These are phyloP conservation scores for Ustulina deusta DNA, from an alignment of 2,329 filamentous ascomycete genomes.

Conservation along the genomic window DNA sequence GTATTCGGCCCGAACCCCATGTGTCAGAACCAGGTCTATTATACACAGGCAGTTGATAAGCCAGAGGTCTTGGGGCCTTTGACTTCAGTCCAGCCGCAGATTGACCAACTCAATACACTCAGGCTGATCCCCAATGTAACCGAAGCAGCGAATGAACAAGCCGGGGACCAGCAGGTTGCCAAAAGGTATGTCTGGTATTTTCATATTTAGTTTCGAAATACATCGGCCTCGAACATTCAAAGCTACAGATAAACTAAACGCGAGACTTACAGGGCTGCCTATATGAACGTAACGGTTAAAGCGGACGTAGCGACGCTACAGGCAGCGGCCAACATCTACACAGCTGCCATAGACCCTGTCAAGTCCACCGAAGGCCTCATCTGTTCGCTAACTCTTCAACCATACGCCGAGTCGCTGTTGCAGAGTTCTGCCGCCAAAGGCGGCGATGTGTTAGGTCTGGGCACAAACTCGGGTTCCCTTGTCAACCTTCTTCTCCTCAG, in stretches of 20 bases:
- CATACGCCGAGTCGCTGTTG: constrained; percentile 41
- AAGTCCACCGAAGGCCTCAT: constrained; percentile 36
- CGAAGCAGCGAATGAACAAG: constrained; percentile 31
- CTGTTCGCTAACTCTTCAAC: constrained; percentile 41
- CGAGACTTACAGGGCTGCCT: no score
- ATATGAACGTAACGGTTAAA: constrained; percentile 37
- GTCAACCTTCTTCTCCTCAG: constrained; percentile 28
- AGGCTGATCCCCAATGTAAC: background rate
- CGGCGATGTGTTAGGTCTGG: background rate
- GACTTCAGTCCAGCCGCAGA: constrained; percentile 20
- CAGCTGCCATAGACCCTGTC: constrained; percentile 29
- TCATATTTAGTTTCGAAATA: no score
- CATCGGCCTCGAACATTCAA: no score
- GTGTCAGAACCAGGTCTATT: constrained; percentile 14
- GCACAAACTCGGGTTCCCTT: constrained; percentile 24
- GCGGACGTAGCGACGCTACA: constrained; percentile 25
- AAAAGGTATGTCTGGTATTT: constrained; percentile 1
- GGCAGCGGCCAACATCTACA: constrained; percentile 22
- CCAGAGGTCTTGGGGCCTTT: constrained; percentile 30
- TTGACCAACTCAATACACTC: constrained; percentile 29
- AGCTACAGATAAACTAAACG: no score
- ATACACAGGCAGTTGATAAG: background rate
- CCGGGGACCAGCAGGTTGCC: constrained; percentile 12
- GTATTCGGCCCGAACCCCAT: constrained; percentile 24
- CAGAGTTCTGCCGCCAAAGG: constrained; percentile 30